Evolutionary conservation across 805 yeast genomes (phyloP), one percentile per base, ranked within the genome.

Genomic region (Candida yuanshanica): DNA sequence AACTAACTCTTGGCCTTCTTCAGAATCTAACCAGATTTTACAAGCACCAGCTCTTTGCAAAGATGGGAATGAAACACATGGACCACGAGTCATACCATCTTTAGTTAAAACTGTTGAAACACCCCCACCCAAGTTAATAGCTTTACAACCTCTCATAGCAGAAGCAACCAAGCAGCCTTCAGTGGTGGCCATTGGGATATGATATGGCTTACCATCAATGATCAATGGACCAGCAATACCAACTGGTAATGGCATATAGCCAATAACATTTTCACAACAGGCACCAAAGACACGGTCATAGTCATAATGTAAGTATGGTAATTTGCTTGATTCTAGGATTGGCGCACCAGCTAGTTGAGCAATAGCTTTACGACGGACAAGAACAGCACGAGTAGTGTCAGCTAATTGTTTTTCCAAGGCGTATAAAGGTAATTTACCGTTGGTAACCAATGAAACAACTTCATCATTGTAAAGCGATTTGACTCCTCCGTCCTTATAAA

Each of bases 61-160:
- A 8, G 83, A 65, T 34, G 93, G 84, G 72, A 93, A 93, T 24
- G 84, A 70, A 38, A 93, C 96, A 75, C 96, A 89, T 34, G 99
- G 99, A 31, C 99, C 99, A 70, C 99, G 84, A 14, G 99, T 90
- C 99, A 93, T 93, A 64, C 98, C 97, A 61, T 93, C 99, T 52
- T 81, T 84, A 12, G 96, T 87, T 51, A 93, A 73, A 20, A 91
- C 95, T 23, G 99, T 87, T 38, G 77, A 70, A 22, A 85, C 95
- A 63, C 99, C 99, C 38, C 98, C 97, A 45, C 99, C 99, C 7
- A 91, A 81, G 62, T 93, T 93, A 51, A 93, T 84, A 21, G 98
- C 98, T 62, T 93, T 93, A 70, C 98, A 93, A 51, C 99, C 99
- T 66, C 99, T 84, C 95, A 88, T 91, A 12, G 99, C 83, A 16